Conservation (phyloP, 768 basidiomycete genomes). For the Naganishia onofrii region DNA sequence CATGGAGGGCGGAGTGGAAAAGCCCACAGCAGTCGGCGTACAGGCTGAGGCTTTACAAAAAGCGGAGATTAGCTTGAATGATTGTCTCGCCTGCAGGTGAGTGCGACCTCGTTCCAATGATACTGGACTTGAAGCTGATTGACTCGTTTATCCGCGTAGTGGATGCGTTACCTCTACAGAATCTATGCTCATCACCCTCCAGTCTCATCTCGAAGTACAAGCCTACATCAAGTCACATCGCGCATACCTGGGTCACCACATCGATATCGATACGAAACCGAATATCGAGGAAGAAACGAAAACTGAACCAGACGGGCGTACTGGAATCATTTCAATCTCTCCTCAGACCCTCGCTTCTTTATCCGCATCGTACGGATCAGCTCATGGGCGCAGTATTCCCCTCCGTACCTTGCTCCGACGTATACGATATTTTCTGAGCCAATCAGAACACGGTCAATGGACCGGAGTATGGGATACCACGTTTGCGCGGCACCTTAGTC, state of each 20-base stretch:
- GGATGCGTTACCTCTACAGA: slow-evolving; percentile 99
- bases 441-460: slow-evolving; percentile 41
- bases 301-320: slow-evolving; percentile 55
- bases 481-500: slow-evolving; percentile 80
- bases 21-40: slow-evolving; percentile 23
- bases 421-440: slow-evolving; percentile 49
- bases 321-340: slow-evolving; percentile 79
- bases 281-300: slow-evolving; percentile 25
- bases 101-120: slow-evolving; percentile 38
- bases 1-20: slow-evolving; percentile 10
- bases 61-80: slow-evolving; percentile 93
- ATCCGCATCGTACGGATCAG: slow-evolving; percentile 56
- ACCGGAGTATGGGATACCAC: slow-evolving; percentile 79
- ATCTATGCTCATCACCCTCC: slow-evolving; percentile 90
- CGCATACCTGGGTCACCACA: not conserved
- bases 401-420: slow-evolving; percentile 58
- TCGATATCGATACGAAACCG: not conserved
- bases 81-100: slow-evolving; percentile 96
- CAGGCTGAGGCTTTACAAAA: slow-evolving; percentile 61
- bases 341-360: slow-evolving; percentile 83
- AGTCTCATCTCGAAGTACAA: slow-evolving; percentile 90
- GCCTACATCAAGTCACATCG: slow-evolving; percentile 60
- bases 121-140: not conserved
- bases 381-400: not conserved
- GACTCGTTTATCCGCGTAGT: no score